Conservation (phyloP, 2,329 filamentous ascomycete genomes). For the Paecilomyces formosus region DNA sequence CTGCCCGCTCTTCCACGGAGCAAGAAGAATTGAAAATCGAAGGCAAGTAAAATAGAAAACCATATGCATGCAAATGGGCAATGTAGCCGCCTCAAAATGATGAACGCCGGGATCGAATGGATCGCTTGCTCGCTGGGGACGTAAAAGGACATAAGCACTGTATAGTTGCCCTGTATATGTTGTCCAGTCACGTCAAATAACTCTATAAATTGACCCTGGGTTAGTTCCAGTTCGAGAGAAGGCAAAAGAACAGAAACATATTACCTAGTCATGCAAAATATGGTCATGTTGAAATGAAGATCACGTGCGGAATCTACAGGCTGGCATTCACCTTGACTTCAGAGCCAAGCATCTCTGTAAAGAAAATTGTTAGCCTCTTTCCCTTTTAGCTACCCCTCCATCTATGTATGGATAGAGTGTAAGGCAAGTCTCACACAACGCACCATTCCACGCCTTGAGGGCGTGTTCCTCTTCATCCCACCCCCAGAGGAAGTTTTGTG, state of each 20-base stretch:
- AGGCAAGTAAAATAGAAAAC: background rate
- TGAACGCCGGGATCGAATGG: background rate
- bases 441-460: constrained; percentile 23
- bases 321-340: constrained; percentile 1
- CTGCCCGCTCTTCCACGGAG: background rate
- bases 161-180: background rate
- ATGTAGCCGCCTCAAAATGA: background rate
- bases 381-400: background rate
- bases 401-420: background rate
- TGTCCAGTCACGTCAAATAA: background rate
- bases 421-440: constrained; percentile 7
- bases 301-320: background rate
- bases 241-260: background rate
- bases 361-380: background rate
- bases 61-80: background rate
- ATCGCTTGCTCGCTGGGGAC: background rate
- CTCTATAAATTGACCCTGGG: background rate
- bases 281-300: background rate
- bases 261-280: constrained; percentile 3
- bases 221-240: background rate
- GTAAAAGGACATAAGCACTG: background rate
- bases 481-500: constrained; percentile 44
- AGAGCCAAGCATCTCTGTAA: background rate
- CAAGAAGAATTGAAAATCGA: background rate
- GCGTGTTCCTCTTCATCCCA: constrained; percentile 29